Base-by-base conservation (phyloP, 2,329 filamentous ascomycete species). In the Orbilia brochopaga region DNA sequence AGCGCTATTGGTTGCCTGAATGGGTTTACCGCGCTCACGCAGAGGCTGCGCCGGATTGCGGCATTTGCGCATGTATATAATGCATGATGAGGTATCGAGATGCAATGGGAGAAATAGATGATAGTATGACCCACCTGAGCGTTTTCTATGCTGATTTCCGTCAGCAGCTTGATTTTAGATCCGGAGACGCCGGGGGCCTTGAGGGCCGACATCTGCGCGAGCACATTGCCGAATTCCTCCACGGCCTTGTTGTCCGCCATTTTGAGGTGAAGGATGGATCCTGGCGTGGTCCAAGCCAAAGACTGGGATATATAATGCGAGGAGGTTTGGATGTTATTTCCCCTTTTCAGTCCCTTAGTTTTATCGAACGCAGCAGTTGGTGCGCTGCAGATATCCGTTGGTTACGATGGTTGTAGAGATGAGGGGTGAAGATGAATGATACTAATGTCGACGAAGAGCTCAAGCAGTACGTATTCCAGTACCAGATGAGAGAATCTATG, bases 141-240 rank as follows among this genome's bases (percentile, higher is more conserved):
- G 79, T 96, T 95, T 78, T 87, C 87, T 73, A 92, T 89, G 82
- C 93, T 97, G 48, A 97, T 87, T 30, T 87, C 84, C 19, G 93
- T 97, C 81, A 99, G 87, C 79, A 87, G 87, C 77, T 86, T 86
- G 80, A 99, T 96, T 81, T 94, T 93, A 76, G 91, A 91, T 76
- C 92, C 92, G 74, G 92, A 96, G 69, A 97, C 92, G 79, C 94
- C 94, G 59, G 94, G 94, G 50, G 94, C 89, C 82, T 96, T 97
- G 78, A 97, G 84, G 76, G 85, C 85, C 78, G 93, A 89, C 88
- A 99, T 92, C 46, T 72, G 67, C 27, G 60, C 56, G 21, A 72
- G 67, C 50, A 72, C 54, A 19, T 64, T 72, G 58, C 67, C 67
- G 35, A 72, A 72, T 30, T 59, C 60, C 40, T 72, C 67, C n/a